Evolutionary conservation across 2,329 filamentous ascomycete genomes (phyloP).

Genomic region (Monilinia fructicola): DNA sequence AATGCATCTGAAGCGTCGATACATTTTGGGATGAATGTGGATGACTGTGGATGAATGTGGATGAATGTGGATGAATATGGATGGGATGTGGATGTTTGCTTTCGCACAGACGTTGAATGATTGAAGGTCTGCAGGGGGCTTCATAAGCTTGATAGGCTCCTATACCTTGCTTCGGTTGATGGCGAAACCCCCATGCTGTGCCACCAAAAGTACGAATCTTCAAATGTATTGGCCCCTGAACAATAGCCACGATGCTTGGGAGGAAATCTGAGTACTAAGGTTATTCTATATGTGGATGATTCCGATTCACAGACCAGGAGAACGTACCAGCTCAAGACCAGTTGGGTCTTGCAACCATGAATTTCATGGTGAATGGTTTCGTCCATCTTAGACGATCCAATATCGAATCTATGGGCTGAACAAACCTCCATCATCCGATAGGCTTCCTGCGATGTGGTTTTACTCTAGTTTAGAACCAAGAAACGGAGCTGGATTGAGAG

Average conservation of each 20-base stretch:
- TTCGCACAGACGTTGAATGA: conserved; percentile 15
- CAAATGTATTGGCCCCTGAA: conserved; percentile 20
- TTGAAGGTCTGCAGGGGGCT: conserved; percentile 3
- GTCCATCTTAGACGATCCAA: background rate
- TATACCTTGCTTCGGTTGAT: conserved; percentile 14
- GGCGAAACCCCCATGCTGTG: conserved; percentile 15
- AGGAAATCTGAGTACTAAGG: background rate
- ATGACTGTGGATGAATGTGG: background rate
- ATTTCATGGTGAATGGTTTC: background rate
- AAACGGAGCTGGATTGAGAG: background rate
- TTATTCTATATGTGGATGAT: background rate
- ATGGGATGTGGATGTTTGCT: background rate
- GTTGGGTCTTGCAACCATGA: background rate
- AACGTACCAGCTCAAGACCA: background rate
- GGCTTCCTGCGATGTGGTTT: background rate
- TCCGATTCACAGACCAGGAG: background rate
- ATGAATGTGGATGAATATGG: background rate
- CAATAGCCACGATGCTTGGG: background rate
- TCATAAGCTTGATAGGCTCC: background rate
- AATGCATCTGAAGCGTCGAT: conserved; percentile 23
- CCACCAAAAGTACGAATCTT: conserved; percentile 7
- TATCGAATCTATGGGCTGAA: conserved; percentile 1
- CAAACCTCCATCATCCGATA: background rate
- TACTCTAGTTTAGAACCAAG: background rate
- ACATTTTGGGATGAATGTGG: conserved; percentile 11